Conservation (phyloP, 306 rosid genomes). For the Dryas octopetala region DNA sequence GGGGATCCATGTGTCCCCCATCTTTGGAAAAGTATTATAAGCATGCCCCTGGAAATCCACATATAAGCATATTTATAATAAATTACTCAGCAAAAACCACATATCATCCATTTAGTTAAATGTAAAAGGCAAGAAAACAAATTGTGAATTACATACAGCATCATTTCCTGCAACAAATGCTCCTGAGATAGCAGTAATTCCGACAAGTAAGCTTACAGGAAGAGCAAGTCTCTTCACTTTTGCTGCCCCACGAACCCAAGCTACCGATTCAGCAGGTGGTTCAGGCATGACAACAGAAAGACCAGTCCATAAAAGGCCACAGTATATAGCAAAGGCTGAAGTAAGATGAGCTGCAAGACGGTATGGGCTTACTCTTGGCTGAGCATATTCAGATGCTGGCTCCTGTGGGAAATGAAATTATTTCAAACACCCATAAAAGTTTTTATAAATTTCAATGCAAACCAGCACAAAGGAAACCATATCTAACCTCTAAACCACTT, state of each 20-base stretch:
- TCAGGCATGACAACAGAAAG: conserved; percentile 93
- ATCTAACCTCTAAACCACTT: no score
- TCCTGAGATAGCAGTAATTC: conserved; percentile 84
- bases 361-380: conserved; percentile 96
- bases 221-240: conserved; percentile 76
- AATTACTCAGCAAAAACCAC: not conserved
- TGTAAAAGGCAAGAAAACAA: conserved; percentile 13
- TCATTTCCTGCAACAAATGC: conserved; percentile 97
- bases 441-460: conserved; percentile 19
- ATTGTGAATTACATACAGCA: conserved; percentile 56
- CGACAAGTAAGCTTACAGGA: conserved; percentile 76
- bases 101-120: conserved; percentile 9
- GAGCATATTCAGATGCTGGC: conserved; percentile 76
- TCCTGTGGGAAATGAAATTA: conserved; percentile 48
- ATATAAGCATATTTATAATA: conserved; percentile 22
- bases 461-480: conserved; percentile 10
- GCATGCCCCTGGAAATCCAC: conserved; percentile 68
- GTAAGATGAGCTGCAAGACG: conserved; percentile 98
- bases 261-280: conserved; percentile 77
- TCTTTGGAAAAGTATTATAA: conserved; percentile 83
- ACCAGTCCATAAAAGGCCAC: conserved; percentile 88
- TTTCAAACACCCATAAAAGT: conserved; percentile 17
- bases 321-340: conserved; percentile 86
- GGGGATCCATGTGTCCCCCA: no score
- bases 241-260: conserved; percentile 85